Conservation (phyloP, 2,329 filamentous ascomycete genomes). For the Monosporascus ibericus region DNA sequence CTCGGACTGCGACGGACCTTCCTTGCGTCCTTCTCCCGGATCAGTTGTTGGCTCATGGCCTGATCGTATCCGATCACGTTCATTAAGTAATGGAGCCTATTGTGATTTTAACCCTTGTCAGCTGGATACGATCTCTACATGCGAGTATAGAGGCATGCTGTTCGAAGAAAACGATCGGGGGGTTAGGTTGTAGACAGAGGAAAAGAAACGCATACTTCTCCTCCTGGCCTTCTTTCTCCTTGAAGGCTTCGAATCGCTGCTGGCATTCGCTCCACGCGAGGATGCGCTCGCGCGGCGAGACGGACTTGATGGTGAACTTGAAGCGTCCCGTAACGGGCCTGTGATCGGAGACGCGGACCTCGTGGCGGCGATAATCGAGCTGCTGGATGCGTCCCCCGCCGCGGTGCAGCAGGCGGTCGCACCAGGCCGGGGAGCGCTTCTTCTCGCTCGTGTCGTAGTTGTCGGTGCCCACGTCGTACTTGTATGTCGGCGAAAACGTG, state of each 20-base stretch:
- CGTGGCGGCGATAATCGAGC: conserved; percentile 80
- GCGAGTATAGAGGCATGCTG: background rate
- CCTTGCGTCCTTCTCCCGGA: conserved; percentile 31
- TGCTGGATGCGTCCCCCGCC: conserved; percentile 79
- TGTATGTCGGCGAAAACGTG: conserved; percentile 92
- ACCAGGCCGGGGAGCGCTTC: conserved; percentile 91
- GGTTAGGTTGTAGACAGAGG: background rate
- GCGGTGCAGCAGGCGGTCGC: conserved; percentile 84
- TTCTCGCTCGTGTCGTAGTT: conserved; percentile 94
- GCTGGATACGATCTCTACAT: background rate
- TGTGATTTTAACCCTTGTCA: conserved; percentile 11
- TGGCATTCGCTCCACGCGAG: conserved; percentile 67
- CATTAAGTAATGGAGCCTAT: conserved; percentile 45
- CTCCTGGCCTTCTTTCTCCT: conserved; percentile 59
- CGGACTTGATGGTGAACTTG: conserved; percentile 75
- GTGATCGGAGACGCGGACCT: conserved; percentile 87
- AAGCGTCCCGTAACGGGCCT: conserved; percentile 85
- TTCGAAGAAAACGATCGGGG: background rate
- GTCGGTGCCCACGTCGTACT: conserved; percentile 94
- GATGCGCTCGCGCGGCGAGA: conserved; percentile 61
- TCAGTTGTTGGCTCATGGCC: conserved; percentile 41
- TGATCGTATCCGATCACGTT: conserved; percentile 48
- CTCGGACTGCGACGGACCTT: conserved; percentile 13
- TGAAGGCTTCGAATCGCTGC: conserved; percentile 66
- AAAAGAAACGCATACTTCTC: conserved; percentile 62